Base-by-base conservation (phyloP, 2,329 filamentous ascomycete species). In the Paraphoma sp. region DNA sequence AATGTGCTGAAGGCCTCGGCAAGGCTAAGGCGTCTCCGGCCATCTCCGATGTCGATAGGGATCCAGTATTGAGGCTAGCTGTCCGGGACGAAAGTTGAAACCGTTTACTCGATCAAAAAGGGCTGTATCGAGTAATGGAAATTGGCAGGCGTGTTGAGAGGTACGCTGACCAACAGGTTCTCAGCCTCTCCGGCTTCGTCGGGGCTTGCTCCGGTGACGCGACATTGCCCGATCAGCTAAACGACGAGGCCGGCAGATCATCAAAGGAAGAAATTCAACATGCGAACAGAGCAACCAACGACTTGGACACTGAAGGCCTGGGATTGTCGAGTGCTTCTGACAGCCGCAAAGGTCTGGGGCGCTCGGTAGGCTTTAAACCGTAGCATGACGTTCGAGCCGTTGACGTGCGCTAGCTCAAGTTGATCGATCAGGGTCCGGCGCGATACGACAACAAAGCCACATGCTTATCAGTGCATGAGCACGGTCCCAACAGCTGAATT, bases 51-150 rank as follows among this genome's bases (percentile, higher is more conserved):
- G 43, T 42, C n/a, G 28, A 51, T 57, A 55, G 60, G 28, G 30
- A 46, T 46, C 45, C 53, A 42, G 28, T 38, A 45, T 56, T 38
- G 51, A 50, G 50, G 60, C 57, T 67, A 61, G 58, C 47, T 41
- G 45, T 45, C 45, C 48, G 57, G 55, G 56, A 49, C 53, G 56
- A 60, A 48, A 51, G 55, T 53, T 55, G 55, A 47, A 57, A 68
- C 71, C 23, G 23, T 56, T 74, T 67, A 73, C 70, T 74, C 71
- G 70, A 75, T 73, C 45, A 48, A 42, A 67, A 58, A 28, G 42
- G 44, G 61, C 64, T 63, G 48, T 54, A 72, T 74, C 69, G 72
- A 75, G 71, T 75, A 75, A 75, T 69, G 23, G 29, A 48, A 42
- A 16, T 42, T 38, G 33, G 17, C 49, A 59, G 52, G 52, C 57